A percentile compares a stretch with the other conserved stretches of the same genome.
Evolutionary conservation across 306 rosid species (phyloP).

Genomic region (Corylus heterophylla): DNA sequence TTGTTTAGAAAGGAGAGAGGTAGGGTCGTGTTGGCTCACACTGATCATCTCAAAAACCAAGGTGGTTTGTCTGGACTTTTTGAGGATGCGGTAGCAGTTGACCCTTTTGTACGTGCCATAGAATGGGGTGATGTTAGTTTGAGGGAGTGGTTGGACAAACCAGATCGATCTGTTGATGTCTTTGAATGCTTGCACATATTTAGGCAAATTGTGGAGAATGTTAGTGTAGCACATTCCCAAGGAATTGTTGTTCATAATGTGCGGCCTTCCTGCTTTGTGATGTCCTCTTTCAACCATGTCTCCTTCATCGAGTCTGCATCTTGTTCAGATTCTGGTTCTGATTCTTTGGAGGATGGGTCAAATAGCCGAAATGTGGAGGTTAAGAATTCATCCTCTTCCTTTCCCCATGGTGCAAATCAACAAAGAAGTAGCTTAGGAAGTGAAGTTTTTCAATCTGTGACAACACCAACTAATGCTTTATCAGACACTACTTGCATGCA

Average conservation of each 20-base stretch:
- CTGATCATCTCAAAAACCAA: conserved; percentile 38
- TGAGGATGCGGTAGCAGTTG: conserved; percentile 54
- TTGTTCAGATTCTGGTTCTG: conserved; percentile 90
- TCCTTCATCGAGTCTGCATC: conserved; percentile 95
- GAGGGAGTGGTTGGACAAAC: conserved; percentile 95
- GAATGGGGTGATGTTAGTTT: conserved; percentile 87
- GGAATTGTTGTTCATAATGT: conserved; percentile 95
- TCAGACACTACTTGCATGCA: conserved; percentile 86
- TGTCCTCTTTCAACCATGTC: conserved; percentile 90
- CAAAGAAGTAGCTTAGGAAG: conserved; percentile 50
- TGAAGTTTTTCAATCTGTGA: conserved; percentile 49
- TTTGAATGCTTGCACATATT: conserved; percentile 84
- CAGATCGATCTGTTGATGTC: conserved; percentile 64
- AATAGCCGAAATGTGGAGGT: conserved; percentile 49
- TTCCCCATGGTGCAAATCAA: conserved; percentile 43
- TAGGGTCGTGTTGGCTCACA: conserved; percentile 46
- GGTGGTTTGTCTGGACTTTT: conserved; percentile 67
- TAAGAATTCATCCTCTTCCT: conserved; percentile 44
- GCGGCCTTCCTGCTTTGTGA: conserved; percentile 92
- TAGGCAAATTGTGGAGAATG: conserved; percentile 84
- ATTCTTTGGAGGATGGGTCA: conserved; percentile 64
- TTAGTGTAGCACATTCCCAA: conserved; percentile 72
- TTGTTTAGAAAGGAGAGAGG: conserved; percentile 49
- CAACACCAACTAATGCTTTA: conserved; percentile 49
- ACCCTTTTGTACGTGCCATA: conserved; percentile 49